Evolutionary conservation across 352 stramenopile species (phyloP).

Genomic region (Globisporangium uncinulatum): DNA sequence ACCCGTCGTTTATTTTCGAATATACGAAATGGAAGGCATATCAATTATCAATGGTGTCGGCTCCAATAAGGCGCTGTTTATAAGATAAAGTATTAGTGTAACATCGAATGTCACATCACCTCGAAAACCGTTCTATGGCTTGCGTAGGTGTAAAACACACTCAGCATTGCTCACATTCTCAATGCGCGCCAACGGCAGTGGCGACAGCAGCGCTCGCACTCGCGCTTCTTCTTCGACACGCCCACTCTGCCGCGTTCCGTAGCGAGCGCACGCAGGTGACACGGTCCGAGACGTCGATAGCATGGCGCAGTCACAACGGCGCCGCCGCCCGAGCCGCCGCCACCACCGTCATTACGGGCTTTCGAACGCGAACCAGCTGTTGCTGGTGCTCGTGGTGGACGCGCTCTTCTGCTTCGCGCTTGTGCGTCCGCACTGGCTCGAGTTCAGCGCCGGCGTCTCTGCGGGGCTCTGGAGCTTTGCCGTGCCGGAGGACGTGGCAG

Average conservation of each 20-base stretch:
- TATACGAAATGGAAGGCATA: no score
- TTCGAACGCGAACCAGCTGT: constrained; percentile 83
- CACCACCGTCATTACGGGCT: constrained; percentile 68
- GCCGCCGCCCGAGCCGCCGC: constrained; percentile 14
- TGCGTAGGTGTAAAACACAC: not conserved
- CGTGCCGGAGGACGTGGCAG: constrained; percentile 15
- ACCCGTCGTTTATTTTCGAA: not conserved
- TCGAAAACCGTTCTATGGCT: not conserved
- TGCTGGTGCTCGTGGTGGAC: constrained; percentile 50
- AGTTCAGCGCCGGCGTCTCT: constrained; percentile 32
- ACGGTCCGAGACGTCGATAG: not conserved
- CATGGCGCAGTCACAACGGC: not conserved
- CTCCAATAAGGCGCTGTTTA: no score
- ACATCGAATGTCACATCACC: not conserved
- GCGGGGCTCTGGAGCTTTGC: constrained; percentile 55
- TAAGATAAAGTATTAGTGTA: no score
- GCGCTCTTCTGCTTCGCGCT: constrained; percentile 58
- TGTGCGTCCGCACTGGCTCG: constrained; percentile 56
- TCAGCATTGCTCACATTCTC: not conserved
- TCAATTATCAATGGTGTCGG: no score
- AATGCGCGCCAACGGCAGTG: not conserved
- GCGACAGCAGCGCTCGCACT: not conserved
- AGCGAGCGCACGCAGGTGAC: no score
- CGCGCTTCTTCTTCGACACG: not conserved
- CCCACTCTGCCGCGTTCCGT: not conserved